Conservation (phyloP, 1,284 basidiomycete species). For the Sporisorium exsertum region DNA sequence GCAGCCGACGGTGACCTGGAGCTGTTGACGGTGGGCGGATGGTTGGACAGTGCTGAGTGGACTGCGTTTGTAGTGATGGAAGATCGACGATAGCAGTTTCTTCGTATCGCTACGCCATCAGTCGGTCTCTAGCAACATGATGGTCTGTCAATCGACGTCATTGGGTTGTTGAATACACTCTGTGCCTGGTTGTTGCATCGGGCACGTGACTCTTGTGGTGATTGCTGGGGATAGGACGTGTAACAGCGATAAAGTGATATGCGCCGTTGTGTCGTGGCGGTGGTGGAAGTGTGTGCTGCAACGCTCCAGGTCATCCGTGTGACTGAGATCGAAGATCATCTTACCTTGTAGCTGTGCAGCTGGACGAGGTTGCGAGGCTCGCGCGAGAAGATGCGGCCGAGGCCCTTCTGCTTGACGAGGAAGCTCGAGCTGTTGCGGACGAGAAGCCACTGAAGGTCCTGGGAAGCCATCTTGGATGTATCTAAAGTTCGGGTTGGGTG, state of each 20-base stretch:
- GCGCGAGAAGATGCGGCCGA: slow-evolving; percentile 67
- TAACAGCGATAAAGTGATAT: too few relatives aligned
- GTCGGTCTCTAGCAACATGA: neutral
- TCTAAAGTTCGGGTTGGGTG: slow-evolving; percentile 9
- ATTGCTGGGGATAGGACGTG: neutral
- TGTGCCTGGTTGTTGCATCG: neutral
- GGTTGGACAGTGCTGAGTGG: too few relatives aligned
- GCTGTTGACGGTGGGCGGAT: neutral
- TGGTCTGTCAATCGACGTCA: neutral
- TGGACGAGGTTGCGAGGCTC: slow-evolving; percentile 65
- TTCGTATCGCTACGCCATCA: neutral
- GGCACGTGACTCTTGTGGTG: neutral
- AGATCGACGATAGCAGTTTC: neutral
- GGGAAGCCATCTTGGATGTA: slow-evolving; percentile 55
- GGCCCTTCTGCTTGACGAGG: slow-evolving; percentile 68
- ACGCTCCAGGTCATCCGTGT: slow-evolving; percentile 5
- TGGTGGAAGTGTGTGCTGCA: neutral
- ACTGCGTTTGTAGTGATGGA: too few relatives aligned
- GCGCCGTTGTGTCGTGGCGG: neutral
- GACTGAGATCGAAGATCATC: slow-evolving; percentile 2
- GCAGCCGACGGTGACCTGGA: slow-evolving; percentile 8
- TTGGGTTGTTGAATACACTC: neutral
- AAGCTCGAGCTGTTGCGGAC: slow-evolving; percentile 62
- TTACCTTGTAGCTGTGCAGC: slow-evolving; percentile 68
- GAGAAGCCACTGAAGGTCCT: slow-evolving; percentile 69